Base-by-base conservation (phyloP, 2,329 filamentous ascomycete genomes). In the Akanthomyces muscarius region DNA sequence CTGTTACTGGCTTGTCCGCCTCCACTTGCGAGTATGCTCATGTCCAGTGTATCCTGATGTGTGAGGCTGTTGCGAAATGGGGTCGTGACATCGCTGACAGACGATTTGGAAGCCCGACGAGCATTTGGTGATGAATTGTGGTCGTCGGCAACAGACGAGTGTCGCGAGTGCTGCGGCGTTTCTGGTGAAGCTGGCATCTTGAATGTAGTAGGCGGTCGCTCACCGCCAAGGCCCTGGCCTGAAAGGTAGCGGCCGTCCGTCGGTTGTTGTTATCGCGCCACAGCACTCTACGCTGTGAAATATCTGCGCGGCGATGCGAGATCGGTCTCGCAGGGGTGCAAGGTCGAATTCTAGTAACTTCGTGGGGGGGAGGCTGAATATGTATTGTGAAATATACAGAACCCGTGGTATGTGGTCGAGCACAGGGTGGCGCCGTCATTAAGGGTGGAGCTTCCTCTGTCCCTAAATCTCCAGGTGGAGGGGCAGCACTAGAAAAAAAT, bases 121-220 rank as follows among this genome's bases (percentile, higher is more conserved):
- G 75, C 74, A 63, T 72, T 74, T 13, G 82, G 80, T 3, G 81
- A 83, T 59, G 75, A 76, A 45, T 74, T 73, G 58, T 75, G 74
- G 68, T 76, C 80, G 58, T 87, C 83, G 69, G 83, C 77, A 65
- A 76, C 75, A 36, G 86, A 88, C 51, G 83, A 79, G 61, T 84
- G 79, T 67, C 85, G 81, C 66, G 85, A 87, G 70, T 87, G 85
- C 67, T 77, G 78, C 62, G 86, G 85, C 42, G 85, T 86, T 55
- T 77, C 78, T 56, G 84, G 83, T 61, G 80, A 81, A 60, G 72
- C 70, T 64, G 73, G 72, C 72, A 75, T 75, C 62, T 67, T 69
- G 50, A 57, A 64, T 36, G 42, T 8, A 44, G 60, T 45, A 25
- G 30, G 38, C 48, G 28, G 41, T 57, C 36, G 48, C 48, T 63